Base-by-base conservation (phyloP, 495 filamentous ascomycete species). In the Hypoxylon fuscum region DNA sequence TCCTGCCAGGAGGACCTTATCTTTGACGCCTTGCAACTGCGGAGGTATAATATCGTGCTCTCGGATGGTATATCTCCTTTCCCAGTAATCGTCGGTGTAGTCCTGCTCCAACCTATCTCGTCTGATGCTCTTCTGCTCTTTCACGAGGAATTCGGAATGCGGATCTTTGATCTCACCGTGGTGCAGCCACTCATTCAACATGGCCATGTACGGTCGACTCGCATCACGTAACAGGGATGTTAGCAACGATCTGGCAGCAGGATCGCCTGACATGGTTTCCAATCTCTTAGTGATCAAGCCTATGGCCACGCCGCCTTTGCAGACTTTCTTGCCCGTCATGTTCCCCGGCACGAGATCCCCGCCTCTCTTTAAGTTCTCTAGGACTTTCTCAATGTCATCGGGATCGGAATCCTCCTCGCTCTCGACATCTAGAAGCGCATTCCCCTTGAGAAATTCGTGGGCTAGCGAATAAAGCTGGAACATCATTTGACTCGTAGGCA, bases 31-130 rank as follows among this genome's bases (percentile, higher is more conserved):
- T 66, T 96, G 92, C 5, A 98, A 83, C 71, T 98, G 95, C 10
- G 95, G 94, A 2, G 95, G 95, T 10, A 98, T 87, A 52, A 98
- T 87, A 52, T 95, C 92, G 40, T 90, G 83, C 38, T 96, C 90
- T 37, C 95, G 86, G 57, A 98, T 91, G 10, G 93, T 97, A 66
- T 98, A 98, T 53, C 95, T 83, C 73, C 96, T 92, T 69, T 98
- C 95, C 95, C 95, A 98, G 73, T 98, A 98, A 64, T 98, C 95
- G 68, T 98, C 95, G 0, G 93, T 98, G 66, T 97, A 98, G 74
- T 98, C 95, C 68, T 96, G 87, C 70, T 97, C 92, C 9, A 98
- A 77, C 66, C 89, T 84, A 67, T 97, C 96, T 15, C 95, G 85
- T 50, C 88, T 88, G 66, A 98, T 98, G 68, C 92, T 95, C 74